phyloP scores from a whole-genome alignment of 2,329 filamentous ascomycete genomes.

The Alternaria brassicae region DNA sequence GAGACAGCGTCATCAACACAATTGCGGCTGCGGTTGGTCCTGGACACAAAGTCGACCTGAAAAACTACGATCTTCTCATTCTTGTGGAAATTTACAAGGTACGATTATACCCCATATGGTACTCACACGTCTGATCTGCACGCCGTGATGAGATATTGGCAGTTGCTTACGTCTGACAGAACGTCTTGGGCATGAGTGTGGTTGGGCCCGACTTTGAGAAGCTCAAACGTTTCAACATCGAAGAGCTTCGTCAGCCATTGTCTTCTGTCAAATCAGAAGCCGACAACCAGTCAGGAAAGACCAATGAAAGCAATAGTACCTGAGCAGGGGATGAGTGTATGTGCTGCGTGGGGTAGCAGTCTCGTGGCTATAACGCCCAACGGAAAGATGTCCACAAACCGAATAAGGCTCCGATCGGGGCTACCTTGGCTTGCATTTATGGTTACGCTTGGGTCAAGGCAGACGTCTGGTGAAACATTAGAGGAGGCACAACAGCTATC shows the following conservation, averaged over 20 bases:
- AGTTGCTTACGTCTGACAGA: conserved; percentile 57
- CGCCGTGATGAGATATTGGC: conserved; percentile 13
- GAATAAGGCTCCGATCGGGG: conserved; percentile 23
- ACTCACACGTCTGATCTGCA: conserved; percentile 7
- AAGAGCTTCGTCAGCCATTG: conserved; percentile 70
- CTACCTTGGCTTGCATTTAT: conserved; percentile 26
- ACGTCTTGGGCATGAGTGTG: conserved; percentile 79
- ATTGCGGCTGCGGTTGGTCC: conserved; percentile 71
- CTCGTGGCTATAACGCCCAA: conserved; percentile 6
- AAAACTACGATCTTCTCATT: conserved; percentile 77
- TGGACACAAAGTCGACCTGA: conserved; percentile 78
- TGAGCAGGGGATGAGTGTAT: conserved; percentile 11
- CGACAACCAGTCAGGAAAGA: conserved; percentile 6
- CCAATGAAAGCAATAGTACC: conserved; percentile 13
- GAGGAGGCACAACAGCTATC: conserved; percentile 17
- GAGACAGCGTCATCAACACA: conserved; percentile 73
- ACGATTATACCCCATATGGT: conserved; percentile 51
- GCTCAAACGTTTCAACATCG: conserved; percentile 79
- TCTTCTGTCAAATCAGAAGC: conserved; percentile 6
- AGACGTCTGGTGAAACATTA: conserved; percentile 20
- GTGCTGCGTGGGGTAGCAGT: conserved; percentile 5
- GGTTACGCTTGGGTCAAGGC: conserved; percentile 23
- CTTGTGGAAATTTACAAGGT: conserved; percentile 83
- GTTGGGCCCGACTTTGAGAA: conserved; percentile 76
- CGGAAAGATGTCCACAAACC: conserved; percentile 20